A percentile compares a stretch with the other conserved stretches of the same genome.
Conservation (phyloP, 306 rosid species). For the Corylus americana region DNA sequence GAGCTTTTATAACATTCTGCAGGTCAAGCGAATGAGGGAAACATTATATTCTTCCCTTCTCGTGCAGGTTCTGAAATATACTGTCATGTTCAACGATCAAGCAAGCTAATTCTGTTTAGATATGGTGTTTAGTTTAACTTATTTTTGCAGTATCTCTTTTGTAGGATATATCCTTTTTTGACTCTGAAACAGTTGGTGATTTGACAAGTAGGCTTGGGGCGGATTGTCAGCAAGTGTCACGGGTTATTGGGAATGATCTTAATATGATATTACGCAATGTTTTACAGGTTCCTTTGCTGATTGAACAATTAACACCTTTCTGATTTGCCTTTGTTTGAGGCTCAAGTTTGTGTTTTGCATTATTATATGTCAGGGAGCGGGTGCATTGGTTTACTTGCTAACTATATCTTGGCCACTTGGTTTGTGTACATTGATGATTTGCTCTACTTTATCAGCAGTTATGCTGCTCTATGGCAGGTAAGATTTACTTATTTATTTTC, state of each 20-base stretch:
- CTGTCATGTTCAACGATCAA: background rate
- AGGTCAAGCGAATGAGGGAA: conserved; percentile 98
- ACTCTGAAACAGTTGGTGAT: conserved; percentile 92
- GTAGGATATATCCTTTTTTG: conserved; percentile 98
- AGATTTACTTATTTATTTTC: conserved; percentile 26
- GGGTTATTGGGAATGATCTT: conserved; percentile 96
- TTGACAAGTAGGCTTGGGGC: conserved; percentile 99
- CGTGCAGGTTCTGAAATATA: conserved; percentile 63
- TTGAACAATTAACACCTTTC: conserved; percentile 9
- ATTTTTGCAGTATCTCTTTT: conserved; percentile 42
- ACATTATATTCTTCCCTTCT: conserved; percentile 88
- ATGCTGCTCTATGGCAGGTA: conserved; percentile 88
- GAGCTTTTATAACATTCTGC: conserved; percentile 35
- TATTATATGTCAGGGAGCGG: conserved; percentile 61
- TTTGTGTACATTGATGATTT: conserved; percentile 68
- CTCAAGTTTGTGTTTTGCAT: conserved; percentile 21
- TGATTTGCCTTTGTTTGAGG: conserved; percentile 21
- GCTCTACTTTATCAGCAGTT: conserved; percentile 66
- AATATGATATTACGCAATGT: conserved; percentile 82
- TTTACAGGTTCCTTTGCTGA: conserved; percentile 68
- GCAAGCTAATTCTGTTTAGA: conserved; percentile 22
- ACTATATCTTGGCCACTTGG: conserved; percentile 92
- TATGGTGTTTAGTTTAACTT: conserved; percentile 40
- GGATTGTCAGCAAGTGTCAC: conserved; percentile 97
- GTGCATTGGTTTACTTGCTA: conserved; percentile 78